A percentile compares a stretch with the other conserved stretches of the same genome.
phyloP scores from a whole-genome alignment of 768 basidiomycete genomes.

The Leccinum barrowsii region DNA sequence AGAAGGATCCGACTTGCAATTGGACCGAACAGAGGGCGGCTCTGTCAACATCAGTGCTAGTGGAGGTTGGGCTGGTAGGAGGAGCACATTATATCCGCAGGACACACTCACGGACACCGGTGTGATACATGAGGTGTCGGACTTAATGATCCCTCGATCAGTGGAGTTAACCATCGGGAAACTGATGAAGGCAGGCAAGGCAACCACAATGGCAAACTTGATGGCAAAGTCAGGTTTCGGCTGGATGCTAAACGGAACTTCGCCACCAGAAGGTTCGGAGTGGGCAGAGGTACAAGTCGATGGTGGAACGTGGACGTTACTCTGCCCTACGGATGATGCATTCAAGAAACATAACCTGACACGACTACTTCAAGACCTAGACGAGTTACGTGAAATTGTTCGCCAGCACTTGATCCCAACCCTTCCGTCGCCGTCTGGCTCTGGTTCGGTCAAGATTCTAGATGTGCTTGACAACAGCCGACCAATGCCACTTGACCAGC shows the following conservation, averaged over 20 bases:
- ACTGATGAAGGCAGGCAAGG: constrained; percentile 84
- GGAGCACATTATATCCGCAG: constrained; percentile 50
- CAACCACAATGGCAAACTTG: constrained; percentile 82
- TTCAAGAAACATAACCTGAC: constrained; percentile 88
- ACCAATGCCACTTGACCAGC: constrained; percentile 69
- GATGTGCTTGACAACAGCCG: constrained; percentile 58
- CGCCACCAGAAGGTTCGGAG: constrained; percentile 65
- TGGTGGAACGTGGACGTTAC: constrained; percentile 71
- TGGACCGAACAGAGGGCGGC: constrained; percentile 56
- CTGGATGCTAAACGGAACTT: constrained; percentile 86
- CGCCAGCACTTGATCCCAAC: constrained; percentile 73
- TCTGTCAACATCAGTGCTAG: constrained; percentile 54
- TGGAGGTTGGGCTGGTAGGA: constrained; percentile 77
- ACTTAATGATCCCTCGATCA: constrained; percentile 81
- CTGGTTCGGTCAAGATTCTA: constrained; percentile 25
- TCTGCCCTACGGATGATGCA: constrained; percentile 90
- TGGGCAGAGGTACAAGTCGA: constrained; percentile 49
- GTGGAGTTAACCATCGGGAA: constrained; percentile 88
- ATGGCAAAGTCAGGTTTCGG: constrained; percentile 82
- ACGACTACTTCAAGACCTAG: constrained; percentile 53
- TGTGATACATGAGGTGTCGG: constrained; percentile 84
- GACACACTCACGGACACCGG: constrained; percentile 85
- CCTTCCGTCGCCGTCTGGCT: constrained; percentile 20
- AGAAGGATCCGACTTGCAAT: constrained; percentile 78
- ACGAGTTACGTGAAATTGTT: constrained; percentile 56